Base-by-base conservation (phyloP, 306 rosid genomes). In the Quercus engelmannii region DNA sequence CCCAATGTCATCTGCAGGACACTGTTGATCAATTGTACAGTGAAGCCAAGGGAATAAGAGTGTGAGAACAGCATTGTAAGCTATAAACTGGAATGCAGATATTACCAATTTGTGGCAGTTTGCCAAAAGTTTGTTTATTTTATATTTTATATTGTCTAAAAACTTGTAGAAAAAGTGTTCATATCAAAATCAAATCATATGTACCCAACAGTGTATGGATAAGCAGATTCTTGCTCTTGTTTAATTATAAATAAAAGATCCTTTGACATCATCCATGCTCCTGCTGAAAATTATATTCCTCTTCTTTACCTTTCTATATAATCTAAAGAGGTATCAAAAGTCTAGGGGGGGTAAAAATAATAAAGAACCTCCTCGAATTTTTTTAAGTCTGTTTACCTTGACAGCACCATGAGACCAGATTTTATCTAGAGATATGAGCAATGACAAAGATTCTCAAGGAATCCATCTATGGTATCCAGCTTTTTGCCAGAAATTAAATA, bases 1-100 rank as follows among this genome's bases (percentile, higher is more conserved):
- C 4, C 18, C 7, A 62, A 71, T 76, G 51, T 65, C 38, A 75
- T 85, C 67, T 79, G 80, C 92, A 95, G 97, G 91, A 90, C 19
- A 82, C 65, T 6, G 76, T 92, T 30, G 99, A 90, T 79, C 79
- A 83, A 72, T 74, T 95, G 46, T 91, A 92, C 80, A 71, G 68
- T 59, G 97, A 95, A 83, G 96, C 88, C 70, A 92, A 88, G 84
- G 89, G 81, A 70, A 56, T 76, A 49, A 81, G 41, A 55, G 74
- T 25, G 67, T 87, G 79, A 88, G 30, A 77, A 67, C 61, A 61
- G 51, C 10, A 5, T 31, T 3, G 18, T 17, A 21, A 72, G 80
- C 3, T 28, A 13, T 63, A 67, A 46, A 25, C 64, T 23, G 17
- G 28, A 73, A 30, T 25, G 55, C 83, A 28, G 30, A 64, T 76